Conservation (phyloP, 805 yeast genomes). For the Kodamaea laetipori region DNA sequence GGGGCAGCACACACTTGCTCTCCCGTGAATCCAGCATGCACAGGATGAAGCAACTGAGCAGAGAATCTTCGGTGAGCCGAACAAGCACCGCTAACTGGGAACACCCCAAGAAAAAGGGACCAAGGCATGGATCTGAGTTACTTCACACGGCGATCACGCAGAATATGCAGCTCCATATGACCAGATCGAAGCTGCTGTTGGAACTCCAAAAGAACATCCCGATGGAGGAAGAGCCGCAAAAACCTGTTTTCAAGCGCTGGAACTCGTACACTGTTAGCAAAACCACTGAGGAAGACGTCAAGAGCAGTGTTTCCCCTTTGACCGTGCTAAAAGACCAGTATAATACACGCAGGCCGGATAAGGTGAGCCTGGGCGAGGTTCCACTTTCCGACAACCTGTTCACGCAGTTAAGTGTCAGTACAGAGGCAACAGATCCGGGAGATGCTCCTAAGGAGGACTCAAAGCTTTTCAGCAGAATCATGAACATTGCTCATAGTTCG, state of each 20-base stretch:
- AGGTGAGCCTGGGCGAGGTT: constrained; percentile 4
- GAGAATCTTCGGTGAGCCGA: constrained; percentile 5
- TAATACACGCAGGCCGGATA: constrained; percentile 24
- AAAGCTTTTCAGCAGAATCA: constrained; percentile 11
- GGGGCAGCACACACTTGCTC: constrained; percentile 1
- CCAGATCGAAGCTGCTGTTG: constrained; percentile 16
- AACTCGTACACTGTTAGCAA: constrained; percentile 5
- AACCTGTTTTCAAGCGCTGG: constrained; percentile 9
- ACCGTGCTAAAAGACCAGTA: constrained; percentile 31
- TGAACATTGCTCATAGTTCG: constrained; percentile 20
- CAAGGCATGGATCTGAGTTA: constrained; percentile 11
- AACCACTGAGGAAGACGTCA: neutral
- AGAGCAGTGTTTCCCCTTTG: constrained; percentile 27
- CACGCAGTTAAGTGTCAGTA: constrained; percentile 4
- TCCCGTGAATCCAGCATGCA: constrained; percentile 5
- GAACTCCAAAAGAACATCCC: constrained; percentile 12
- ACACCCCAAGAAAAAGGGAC: constrained; percentile 1
- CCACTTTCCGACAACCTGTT: constrained; percentile 11
- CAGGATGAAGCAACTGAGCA: constrained; percentile 6
- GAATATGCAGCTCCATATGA: constrained; percentile 16
- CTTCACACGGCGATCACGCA: constrained; percentile 18
- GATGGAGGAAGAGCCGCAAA: constrained; percentile 6
- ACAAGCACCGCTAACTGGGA: neutral
- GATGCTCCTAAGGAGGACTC: neutral
- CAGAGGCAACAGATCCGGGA: neutral